Conservation (phyloP, 768 basidiomycete species). For the Lanmaoa rubissima region DNA sequence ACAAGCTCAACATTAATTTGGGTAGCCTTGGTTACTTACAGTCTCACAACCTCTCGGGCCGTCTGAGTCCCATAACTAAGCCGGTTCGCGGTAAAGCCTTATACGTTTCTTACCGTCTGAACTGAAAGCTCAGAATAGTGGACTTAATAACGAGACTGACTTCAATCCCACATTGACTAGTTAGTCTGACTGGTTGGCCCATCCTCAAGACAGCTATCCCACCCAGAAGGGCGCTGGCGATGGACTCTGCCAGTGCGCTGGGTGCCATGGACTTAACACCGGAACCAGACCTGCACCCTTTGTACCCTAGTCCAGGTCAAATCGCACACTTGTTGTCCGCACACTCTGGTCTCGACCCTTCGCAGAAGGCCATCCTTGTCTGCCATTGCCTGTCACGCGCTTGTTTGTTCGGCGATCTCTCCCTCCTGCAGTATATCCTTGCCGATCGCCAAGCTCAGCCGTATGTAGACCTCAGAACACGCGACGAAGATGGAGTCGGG, state of each 20-base stretch:
- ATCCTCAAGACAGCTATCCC: conserved; percentile 3
- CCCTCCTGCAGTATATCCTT: conserved; percentile 70
- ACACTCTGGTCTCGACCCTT: conserved; percentile 62
- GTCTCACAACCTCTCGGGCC: conserved; percentile 4
- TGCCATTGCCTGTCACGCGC: conserved; percentile 73
- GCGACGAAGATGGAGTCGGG: conserved; percentile 86
- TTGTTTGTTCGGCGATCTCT: conserved; percentile 74
- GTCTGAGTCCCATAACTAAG: conserved; percentile 1
- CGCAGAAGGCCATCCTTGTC: conserved; percentile 69
- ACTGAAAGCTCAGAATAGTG: conserved; percentile 11
- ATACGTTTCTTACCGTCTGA: conserved; percentile 16
- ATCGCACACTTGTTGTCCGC: conserved; percentile 63
- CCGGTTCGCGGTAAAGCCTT: conserved; percentile 3
- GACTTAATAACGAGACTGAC: conserved; percentile 7
- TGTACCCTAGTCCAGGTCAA: conserved; percentile 67
- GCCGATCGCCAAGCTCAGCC: conserved; percentile 63
- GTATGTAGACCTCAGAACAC: conserved; percentile 62
- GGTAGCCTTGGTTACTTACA: not conserved
- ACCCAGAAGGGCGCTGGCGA: conserved; percentile 10
- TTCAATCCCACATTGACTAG: not conserved
- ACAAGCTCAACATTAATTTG: not conserved
- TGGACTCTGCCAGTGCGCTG: conserved; percentile 32
- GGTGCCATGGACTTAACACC: conserved; percentile 55
- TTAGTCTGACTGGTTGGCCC: conserved; percentile 5
- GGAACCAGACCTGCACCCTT: conserved; percentile 77